Base-by-base conservation (phyloP, 805 yeast genomes). In the Tanozyma kutaoensis region DNA sequence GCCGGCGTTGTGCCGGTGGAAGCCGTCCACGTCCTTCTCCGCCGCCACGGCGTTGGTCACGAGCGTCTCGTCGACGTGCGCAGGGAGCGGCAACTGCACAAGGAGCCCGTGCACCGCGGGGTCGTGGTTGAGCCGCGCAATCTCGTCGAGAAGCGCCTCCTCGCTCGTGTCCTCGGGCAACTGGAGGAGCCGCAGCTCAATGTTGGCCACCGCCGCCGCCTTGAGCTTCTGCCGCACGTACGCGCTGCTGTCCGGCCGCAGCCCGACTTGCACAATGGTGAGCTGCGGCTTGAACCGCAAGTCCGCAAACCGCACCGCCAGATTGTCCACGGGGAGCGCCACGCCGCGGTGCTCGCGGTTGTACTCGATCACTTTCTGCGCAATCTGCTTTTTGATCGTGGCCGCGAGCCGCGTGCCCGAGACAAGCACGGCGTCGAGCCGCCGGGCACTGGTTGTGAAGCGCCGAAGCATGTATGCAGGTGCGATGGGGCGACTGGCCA, bases 1-100 rank as follows among this genome's bases (percentile, higher is more conserved):
- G 33, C 96, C 97, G 31, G 82, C 74, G 50, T 91, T 91, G 43
- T 63, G 66, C 30, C 85, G 73, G 23, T 86, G 91, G 45, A 88
- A 91, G 2, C 98, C 98, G 51, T 88, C 98, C 25, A 91, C 95
- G 45, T 88, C 98, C 57, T 88, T 88, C 24, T 67, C 72, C 11
- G 80, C 69, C 8, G 64, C 54, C n/a, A 88, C 96, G 2, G 85
- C 66, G 43, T 76, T 73, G 25, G 97, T 91, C 39, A 91, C 65
- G 25, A 55, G 52, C 24, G 77, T 72, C 58, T 88, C 97, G 47
- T 80, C 71, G 32, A 86, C 62, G 44, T 75, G 80, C 17, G 55
- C 50, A 19, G 97, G 98, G 31, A 88, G 59, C 4, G 98, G 98
- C 37, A 88, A 66, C 59, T 86, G 98, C 30, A 88, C 76, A 34